Percentiles rank a stretch among this genome's conserved stretches.
Conservation (phyloP, 2,329 filamentous ascomycete genomes). For the Calonectria montana region DNA sequence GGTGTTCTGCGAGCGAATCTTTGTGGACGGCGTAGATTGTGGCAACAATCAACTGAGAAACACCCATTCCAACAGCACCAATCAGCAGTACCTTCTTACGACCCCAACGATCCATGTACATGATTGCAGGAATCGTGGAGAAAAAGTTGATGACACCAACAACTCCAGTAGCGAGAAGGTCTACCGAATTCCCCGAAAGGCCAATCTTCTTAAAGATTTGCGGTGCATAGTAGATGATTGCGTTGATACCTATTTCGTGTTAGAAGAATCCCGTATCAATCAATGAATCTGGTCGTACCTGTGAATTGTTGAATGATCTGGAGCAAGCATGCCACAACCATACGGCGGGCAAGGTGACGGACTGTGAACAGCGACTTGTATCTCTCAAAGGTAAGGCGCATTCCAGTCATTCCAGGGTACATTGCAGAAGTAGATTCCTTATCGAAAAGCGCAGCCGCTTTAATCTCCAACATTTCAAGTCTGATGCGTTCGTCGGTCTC, state of each 20-base stretch:
- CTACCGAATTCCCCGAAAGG: conserved; percentile 44
- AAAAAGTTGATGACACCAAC: conserved; percentile 33
- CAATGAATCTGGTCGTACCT: background rate
- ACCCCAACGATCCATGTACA: conserved; percentile 28
- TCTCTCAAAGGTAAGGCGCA: conserved; percentile 8
- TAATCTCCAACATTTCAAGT: conserved; percentile 26
- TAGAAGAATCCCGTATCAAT: background rate
- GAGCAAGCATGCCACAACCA: conserved; percentile 15
- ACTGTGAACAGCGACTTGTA: conserved; percentile 23
- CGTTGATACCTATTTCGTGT: conserved; percentile 41
- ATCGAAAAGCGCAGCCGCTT: conserved; percentile 23
- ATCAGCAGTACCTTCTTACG: conserved; percentile 25
- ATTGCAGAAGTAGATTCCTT: conserved; percentile 20
- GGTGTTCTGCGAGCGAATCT: conserved; percentile 17
- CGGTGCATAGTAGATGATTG: conserved; percentile 66
- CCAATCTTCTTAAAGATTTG: conserved; percentile 66
- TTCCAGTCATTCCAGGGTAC: conserved; percentile 12
- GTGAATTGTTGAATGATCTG: conserved; percentile 22
- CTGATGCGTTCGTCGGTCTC: conserved; percentile 20
- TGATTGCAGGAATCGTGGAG: conserved; percentile 29
- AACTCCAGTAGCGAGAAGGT: conserved; percentile 35
- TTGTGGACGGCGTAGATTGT: conserved; percentile 23
- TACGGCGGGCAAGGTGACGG: conserved; percentile 10
- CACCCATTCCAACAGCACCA: conserved; percentile 24
- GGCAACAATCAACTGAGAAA: conserved; percentile 25